Percentiles rank a stretch among this genome's conserved stretches.
Evolutionary conservation across 164 flowering plant species (phyloP).

Genomic region (Piper longum): DNA sequence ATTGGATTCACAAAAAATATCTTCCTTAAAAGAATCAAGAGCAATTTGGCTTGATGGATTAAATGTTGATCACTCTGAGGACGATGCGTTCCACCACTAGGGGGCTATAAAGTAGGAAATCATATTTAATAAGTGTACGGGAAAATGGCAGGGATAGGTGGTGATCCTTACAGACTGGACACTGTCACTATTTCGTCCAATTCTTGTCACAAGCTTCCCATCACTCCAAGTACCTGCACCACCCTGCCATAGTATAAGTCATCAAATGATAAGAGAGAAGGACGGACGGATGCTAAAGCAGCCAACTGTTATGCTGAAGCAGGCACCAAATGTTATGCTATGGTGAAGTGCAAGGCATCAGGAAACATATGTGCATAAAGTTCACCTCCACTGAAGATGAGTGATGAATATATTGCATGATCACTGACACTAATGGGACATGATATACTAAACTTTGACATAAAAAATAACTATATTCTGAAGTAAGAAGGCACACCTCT

Average conservation of each 20-base stretch:
- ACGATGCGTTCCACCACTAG: not conserved
- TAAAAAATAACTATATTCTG: not conserved
- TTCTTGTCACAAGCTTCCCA: constrained; percentile 96
- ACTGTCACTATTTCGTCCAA: constrained; percentile 76
- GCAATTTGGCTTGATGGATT: not conserved
- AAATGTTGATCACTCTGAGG: not conserved
- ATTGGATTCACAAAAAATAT: not conserved
- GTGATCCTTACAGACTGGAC: constrained; percentile 61
- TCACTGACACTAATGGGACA: too few species aligned
- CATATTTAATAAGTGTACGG: not conserved
- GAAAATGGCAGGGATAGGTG: not conserved
- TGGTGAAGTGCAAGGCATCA: too few species aligned
- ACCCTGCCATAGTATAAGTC: constrained; percentile 84
- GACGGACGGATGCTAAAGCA: not conserved
- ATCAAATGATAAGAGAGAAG: constrained; percentile 21
- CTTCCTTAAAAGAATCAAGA: not conserved
- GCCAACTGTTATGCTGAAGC: not conserved
- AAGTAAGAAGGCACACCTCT: constrained; percentile 55
- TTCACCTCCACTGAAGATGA: too few species aligned
- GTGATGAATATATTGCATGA: too few species aligned
- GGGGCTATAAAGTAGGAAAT: not conserved
- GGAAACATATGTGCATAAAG: too few species aligned
- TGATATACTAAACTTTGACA: too few species aligned
- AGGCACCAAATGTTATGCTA: not conserved
- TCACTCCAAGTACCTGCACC: constrained; percentile 99